These are phyloP conservation scores for Parietaria judaica DNA, from an alignment of 306 rosid genomes.

Conservation along the genomic window DNA sequence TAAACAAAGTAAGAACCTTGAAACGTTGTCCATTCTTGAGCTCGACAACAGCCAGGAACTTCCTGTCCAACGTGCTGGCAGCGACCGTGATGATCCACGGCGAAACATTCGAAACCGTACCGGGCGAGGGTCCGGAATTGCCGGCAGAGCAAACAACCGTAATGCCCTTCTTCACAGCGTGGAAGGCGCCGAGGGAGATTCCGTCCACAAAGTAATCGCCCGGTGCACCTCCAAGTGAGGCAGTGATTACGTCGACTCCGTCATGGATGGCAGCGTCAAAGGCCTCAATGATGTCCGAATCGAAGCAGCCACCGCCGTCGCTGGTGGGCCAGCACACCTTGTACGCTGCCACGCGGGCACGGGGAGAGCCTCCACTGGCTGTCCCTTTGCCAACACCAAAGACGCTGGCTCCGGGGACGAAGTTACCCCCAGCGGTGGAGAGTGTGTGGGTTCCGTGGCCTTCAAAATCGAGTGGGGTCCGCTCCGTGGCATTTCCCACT, in stretches of 20 bases:
- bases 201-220: conserved; percentile 21
- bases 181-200: conserved; percentile 49
- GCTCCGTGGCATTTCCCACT: background rate
- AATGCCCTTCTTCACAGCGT: conserved; percentile 49
- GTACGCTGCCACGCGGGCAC: conserved; percentile 55
- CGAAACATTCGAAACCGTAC: conserved; percentile 37
- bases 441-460: conserved; percentile 87
- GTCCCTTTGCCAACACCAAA: conserved; percentile 56
- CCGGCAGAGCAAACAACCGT: conserved; percentile 50
- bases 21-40: conserved; percentile 40
- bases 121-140: conserved; percentile 42
- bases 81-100: conserved; percentile 77
- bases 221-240: conserved; percentile 41
- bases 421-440: conserved; percentile 60
- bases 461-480: conserved; percentile 31
- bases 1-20: conserved; percentile 19
- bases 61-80: conserved; percentile 65
- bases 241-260: conserved; percentile 58
- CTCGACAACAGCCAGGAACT: conserved; percentile 30
- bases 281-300: conserved; percentile 49
- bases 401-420: conserved; percentile 38
- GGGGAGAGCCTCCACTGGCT: conserved; percentile 76
- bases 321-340: conserved; percentile 63
- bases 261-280: conserved; percentile 63
- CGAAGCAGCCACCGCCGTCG: conserved; percentile 30